Evolutionary conservation across 2,329 filamentous ascomycete genomes (phyloP).

Genomic region (Monosporascus sp.): DNA sequence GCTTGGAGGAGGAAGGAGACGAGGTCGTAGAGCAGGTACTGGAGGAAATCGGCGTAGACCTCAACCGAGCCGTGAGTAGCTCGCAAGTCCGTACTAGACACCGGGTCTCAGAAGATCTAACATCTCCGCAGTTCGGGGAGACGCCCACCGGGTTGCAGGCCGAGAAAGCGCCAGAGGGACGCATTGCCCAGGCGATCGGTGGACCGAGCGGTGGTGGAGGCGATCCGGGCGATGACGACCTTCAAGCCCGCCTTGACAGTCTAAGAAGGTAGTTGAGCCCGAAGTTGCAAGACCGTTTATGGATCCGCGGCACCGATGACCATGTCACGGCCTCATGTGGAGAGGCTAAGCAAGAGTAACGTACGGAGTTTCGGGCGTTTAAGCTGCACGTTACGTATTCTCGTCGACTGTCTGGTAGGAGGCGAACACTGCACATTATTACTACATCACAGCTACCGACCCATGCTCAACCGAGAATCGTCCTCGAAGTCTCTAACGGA

Average conservation of each 20-base stretch:
- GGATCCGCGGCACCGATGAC: not conserved
- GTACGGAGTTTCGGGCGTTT: not conserved
- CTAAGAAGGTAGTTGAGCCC: slow-evolving; percentile 49
- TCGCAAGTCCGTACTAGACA: not conserved
- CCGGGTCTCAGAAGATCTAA: slow-evolving; percentile 18
- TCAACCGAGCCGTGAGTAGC: slow-evolving; percentile 74
- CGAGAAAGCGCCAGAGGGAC: slow-evolving; percentile 64
- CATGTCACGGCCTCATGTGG: not conserved
- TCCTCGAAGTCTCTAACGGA: slow-evolving; percentile 44
- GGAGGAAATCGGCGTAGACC: slow-evolving; percentile 93
- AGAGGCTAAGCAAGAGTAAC: not conserved
- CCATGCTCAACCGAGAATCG: slow-evolving; percentile 14
- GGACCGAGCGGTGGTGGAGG: slow-evolving; percentile 47
- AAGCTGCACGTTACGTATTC: not conserved
- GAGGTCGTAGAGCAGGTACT: slow-evolving; percentile 95
- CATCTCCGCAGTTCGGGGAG: slow-evolving; percentile 68
- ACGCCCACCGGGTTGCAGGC: slow-evolving; percentile 81
- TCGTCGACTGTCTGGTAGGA: not conserved
- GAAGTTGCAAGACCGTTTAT: not conserved
- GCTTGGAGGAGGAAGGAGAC: slow-evolving; percentile 89
- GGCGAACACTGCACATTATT: not conserved
- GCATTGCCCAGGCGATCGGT: slow-evolving; percentile 82
- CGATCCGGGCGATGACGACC: slow-evolving; percentile 77
- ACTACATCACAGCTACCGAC: no score
- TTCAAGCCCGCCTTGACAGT: slow-evolving; percentile 90